Evolutionary conservation across 371 early-diverging fungal genomes (phyloP), one percentile per base, ranked within the genome.

Genomic region (Mortierella sp.): DNA sequence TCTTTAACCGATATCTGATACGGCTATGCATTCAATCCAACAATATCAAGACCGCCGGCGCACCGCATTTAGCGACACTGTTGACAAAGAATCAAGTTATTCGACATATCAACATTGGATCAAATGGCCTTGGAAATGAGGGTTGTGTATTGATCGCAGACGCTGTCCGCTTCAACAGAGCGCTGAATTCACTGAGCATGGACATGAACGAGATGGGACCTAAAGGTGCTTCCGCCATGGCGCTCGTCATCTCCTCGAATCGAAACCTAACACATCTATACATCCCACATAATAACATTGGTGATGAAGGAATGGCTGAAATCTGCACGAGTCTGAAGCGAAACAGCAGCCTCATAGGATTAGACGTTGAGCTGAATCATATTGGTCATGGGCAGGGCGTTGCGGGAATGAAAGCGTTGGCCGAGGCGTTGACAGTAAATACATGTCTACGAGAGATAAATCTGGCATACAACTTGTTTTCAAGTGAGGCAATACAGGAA

Each of bases 211-310:
- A 84, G 58, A 83, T 84, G 64, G 62, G 75, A 16, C 37, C 63
- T 0, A 24, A 37, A 32, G 84, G 84, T 9, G 77, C 81, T 2
- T 35, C 64, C 0, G 64, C 65, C 1, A 64, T 85, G 28, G 69
- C 76, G 0, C 47, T 58, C 2, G 81, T 81, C 2, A 20, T 85
- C 22, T 32, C 59, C 3, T 51, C 75, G 3, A 85, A 85, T 58
- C 54, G 52, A 43, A 55, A 62, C 52, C 47, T 85, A 32, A 67
- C 67, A 20, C 70, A 85, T 52, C 63, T 85, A 22, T 84, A 85
- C 54, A 49, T 85, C 26, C 72, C 85, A 11, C 64, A 84, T 54
- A 85, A 85, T 66, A 80, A 72, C 55, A 78, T 85, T 58, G 84
- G 84, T 12, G 84, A 85, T 43, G 35, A 76, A 62, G 85, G 85